These are phyloP conservation scores for Cardamine resedifolia DNA, from an alignment of 345 rosid species.

Conservation along the genomic window DNA sequence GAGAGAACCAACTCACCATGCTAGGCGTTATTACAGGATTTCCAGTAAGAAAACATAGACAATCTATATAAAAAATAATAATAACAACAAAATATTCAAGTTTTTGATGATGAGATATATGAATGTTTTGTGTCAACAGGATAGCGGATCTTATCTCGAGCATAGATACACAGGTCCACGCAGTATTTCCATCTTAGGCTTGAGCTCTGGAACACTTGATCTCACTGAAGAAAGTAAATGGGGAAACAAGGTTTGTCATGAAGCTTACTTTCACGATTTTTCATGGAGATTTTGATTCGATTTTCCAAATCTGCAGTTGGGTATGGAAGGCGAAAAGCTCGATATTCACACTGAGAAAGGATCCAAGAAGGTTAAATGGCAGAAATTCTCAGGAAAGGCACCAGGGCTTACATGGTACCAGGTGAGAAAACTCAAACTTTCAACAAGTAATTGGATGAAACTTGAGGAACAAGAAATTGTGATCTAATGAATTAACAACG, in stretches of 20 bases:
- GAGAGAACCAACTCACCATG: slow-evolving; percentile 55
- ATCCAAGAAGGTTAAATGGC: slow-evolving; percentile 52
- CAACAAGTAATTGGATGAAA: neutral
- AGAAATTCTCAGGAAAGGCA: slow-evolving; percentile 32
- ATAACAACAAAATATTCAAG: neutral
- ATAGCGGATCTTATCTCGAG: slow-evolving; percentile 95
- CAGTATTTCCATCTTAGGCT: slow-evolving; percentile 61
- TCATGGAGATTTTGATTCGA: neutral
- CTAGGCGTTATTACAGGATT: slow-evolving; percentile 60
- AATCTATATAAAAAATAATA: neutral
- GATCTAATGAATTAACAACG: slow-evolving; percentile 10
- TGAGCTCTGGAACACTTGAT: slow-evolving; percentile 85
- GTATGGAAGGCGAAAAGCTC: slow-evolving; percentile 65
- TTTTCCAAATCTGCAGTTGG: slow-evolving; percentile 47
- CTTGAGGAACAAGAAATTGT: neutral
- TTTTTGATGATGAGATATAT: neutral
- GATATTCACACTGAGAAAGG: slow-evolving; percentile 53
- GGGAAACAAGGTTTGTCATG: slow-evolving; percentile 68
- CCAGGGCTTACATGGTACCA: slow-evolving; percentile 78
- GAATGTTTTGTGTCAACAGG: slow-evolving; percentile 45
- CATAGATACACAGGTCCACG: slow-evolving; percentile 84
- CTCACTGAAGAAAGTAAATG: slow-evolving; percentile 52
- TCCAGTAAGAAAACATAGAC: slow-evolving; percentile 48
- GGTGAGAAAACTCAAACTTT: slow-evolving; percentile 42
- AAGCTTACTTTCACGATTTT: neutral